Evolutionary conservation across 2,329 filamentous ascomycete species (phyloP), one percentile per base, ranked within the genome.

Genomic region (Cladosporium sp.): DNA sequence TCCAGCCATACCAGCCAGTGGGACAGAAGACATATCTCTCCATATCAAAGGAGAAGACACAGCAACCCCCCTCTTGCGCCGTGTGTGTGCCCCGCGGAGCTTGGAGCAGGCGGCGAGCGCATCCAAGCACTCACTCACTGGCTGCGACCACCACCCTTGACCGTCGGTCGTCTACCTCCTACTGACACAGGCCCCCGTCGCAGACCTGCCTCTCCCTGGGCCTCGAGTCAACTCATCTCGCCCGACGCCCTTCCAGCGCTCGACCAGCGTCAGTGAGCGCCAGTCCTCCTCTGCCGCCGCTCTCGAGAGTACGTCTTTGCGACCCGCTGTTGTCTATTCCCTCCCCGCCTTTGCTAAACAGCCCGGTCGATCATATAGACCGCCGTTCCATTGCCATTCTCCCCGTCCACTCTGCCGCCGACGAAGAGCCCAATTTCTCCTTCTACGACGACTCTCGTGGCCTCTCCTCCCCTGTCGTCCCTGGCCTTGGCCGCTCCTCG

Each of bases 401-500:
- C 39, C 47, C 53, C 38, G 41, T 55, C 42, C 47, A 51, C 35
- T 48, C 49, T 22, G 41, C 50, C 6, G 30, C 46, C 38, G 40
- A 39, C 49, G 43, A 45, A 49, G 49, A 38, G n/a, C 42, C 49
- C 42, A 43, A 42, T 13, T 47, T 32, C 32, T 43, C 48, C 33
- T 50, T 43, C 48, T 50, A 56, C 49, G 53, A 57, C 47, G 46
- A 53, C 38, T 52, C 38, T 7, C 30, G 27, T 15, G 33, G 32
- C 33, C 49, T 50, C 27, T 51, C 53, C 13, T 51, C 56, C n/a
- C 52, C 54, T 18, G 54, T 52, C 22, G 55, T 59, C n/a, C 52
- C 54, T 18, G 54, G 53, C 22, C 56, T 59, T 29, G 49, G 43
- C 22, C 60, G 61, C 38, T 61, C 61, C 42, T 58, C 58, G 48